phyloP scores from a whole-genome alignment of 2,329 filamentous ascomycete genomes.

The Trichoderma sp. region DNA sequence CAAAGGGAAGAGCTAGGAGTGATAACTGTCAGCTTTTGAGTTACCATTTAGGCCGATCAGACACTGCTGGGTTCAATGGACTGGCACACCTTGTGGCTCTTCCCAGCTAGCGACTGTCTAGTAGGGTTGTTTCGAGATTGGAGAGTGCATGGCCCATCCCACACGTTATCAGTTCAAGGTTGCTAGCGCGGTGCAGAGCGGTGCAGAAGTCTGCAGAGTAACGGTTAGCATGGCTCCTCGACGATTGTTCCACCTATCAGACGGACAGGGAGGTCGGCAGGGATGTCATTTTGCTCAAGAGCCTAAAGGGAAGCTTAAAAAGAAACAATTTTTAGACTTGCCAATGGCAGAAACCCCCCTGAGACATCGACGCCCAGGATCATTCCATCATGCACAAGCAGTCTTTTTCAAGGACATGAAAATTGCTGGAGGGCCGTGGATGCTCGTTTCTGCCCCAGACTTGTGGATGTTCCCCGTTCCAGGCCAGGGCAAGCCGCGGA shows the following conservation, averaged over 20 bases:
- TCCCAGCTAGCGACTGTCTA: not conserved
- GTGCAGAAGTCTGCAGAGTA: not conserved
- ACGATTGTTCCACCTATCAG: constrained; percentile 13
- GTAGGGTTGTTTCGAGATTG: not conserved
- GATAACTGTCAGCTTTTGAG: not conserved
- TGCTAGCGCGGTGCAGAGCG: constrained; percentile 1
- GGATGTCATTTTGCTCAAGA: not conserved
- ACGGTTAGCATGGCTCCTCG: not conserved
- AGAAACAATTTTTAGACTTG: constrained; percentile 4
- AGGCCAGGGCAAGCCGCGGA: not conserved
- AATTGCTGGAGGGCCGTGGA: not conserved
- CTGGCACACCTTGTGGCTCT: not conserved
- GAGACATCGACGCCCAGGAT: not conserved
- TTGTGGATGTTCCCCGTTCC: not conserved
- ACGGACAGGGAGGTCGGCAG: not conserved
- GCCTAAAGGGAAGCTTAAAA: constrained; percentile 12
- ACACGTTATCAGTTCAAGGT: not conserved
- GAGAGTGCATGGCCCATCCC: not conserved
- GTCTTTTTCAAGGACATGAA: not conserved
- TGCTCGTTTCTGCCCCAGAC: not conserved
- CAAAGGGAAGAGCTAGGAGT: not conserved
- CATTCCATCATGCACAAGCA: not conserved
- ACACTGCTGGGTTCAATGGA: not conserved
- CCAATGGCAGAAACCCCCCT: not conserved
- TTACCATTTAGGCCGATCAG: not conserved